phyloP scores from a whole-genome alignment of 306 rosid species.

The Fagus sylvatica region DNA sequence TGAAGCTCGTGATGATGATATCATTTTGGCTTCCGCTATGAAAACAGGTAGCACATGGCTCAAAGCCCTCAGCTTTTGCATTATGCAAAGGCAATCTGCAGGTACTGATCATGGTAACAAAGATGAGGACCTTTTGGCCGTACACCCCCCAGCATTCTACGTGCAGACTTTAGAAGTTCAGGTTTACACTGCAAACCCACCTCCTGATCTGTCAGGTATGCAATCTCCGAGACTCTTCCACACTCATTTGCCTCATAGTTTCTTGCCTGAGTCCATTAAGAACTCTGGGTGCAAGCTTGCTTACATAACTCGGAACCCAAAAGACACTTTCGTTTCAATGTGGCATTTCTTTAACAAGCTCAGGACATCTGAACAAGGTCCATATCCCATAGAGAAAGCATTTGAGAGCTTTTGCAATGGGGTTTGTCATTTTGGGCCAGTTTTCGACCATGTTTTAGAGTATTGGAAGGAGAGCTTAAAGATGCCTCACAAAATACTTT shows the following conservation, averaged over 20 bases:
- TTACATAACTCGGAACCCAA: conserved; percentile 24
- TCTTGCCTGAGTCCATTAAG: conserved; percentile 16
- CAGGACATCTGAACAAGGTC: conserved; percentile 16
- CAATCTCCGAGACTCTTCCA: conserved; percentile 27
- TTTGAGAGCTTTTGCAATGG: conserved; percentile 22
- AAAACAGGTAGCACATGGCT: conserved; percentile 34
- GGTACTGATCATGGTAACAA: background rate
- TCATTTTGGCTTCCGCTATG: conserved; percentile 24
- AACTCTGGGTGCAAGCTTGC: conserved; percentile 15
- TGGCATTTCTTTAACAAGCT: conserved; percentile 21
- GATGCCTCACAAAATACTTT: conserved; percentile 12
- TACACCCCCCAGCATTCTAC: conserved; percentile 12
- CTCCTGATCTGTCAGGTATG: conserved; percentile 9
- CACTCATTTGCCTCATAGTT: conserved; percentile 28
- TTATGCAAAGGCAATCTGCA: conserved; percentile 1
- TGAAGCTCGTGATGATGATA: conserved; percentile 17
- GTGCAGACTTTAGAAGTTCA: conserved; percentile 27
- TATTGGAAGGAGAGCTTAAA: conserved; percentile 29
- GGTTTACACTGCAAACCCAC: conserved; percentile 8
- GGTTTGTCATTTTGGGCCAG: conserved; percentile 16
- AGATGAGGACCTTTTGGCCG: conserved; percentile 13
- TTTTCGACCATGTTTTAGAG: conserved; percentile 24
- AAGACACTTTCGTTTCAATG: conserved; percentile 27
- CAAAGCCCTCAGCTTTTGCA: conserved; percentile 21
- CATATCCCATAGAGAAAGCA: conserved; percentile 15